Evolutionary conservation across 257 asterid genomes (phyloP), one percentile per base, ranked within the genome.

Genomic region (Penstemon eatonii): DNA sequence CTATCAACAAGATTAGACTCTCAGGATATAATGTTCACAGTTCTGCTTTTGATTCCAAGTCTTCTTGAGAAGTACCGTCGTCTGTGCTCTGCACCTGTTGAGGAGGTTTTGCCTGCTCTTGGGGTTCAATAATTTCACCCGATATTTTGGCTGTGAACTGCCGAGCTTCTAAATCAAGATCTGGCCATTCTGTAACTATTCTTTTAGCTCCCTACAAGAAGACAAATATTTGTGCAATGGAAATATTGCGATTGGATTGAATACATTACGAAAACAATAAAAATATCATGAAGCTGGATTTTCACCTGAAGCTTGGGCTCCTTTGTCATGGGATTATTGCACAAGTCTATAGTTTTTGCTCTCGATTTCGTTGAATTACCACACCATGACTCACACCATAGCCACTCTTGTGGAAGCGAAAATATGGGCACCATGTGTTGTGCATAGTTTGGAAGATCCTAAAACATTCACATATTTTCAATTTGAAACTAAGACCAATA

Each of bases 341-440:
- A 94, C 18, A 94, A 91, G 65, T 94, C 99, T 67, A 94, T 94
- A 19, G 99, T 94, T 80, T 94, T 94, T 11, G 97, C 97, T 80
- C 80, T 87, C 39, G 91, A 46, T 78, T 94, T 94, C 6, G 97
- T 91, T 19, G 91, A 75, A 47, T 94, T 91, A 12, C 97, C 97
- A 70, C 96, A 94, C 97, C 97, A 94, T 13, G 99, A 94, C 88
- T 94, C 99, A 12, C 99, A 91, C 99, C 99, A 94, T 62, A 94
- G 86, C 99, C 99, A 94, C 80, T 94, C 99, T 86, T 94, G 99
- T 56, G 97, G 99, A 56, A 94, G 92, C 18, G 99, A 94, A 78
- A 85, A 87, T 77, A 94, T 91, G 70, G 97, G 97, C 25, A 94
- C 99, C 84, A 86, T 79, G 73, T 94, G 96, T 78, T 94, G 97